Evolutionary conservation across 345 rosid genomes (phyloP).

Genomic region (Xanthoceras sorbifolium): DNA sequence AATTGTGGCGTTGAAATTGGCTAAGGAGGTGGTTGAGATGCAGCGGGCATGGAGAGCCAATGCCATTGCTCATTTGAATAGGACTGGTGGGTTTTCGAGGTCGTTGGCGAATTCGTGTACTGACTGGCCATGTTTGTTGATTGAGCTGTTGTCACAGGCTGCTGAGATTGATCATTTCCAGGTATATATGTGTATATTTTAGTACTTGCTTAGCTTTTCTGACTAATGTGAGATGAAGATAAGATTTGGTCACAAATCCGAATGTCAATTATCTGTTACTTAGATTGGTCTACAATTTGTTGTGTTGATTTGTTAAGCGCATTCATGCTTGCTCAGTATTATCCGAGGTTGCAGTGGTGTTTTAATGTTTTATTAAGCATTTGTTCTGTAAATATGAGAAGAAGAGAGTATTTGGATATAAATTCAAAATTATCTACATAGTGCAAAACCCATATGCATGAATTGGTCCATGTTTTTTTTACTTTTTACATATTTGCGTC

Average conservation of each 20-base stretch:
- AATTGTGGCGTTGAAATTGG: constrained; percentile 71
- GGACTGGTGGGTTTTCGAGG: constrained; percentile 74
- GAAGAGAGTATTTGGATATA: not conserved
- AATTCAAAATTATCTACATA: too few relatives aligned
- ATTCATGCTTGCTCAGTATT: too few relatives aligned
- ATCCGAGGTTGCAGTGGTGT: too few relatives aligned
- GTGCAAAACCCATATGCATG: too few relatives aligned
- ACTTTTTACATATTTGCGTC: not conserved
- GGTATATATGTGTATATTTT: constrained; percentile 42
- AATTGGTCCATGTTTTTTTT: not conserved
- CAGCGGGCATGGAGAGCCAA: constrained; percentile 79
- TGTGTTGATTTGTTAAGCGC: not conserved
- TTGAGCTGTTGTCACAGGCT: constrained; percentile 90
- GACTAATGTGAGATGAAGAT: not conserved
- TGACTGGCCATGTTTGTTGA: constrained; percentile 89
- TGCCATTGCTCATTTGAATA: constrained; percentile 78
- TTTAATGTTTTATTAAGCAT: not conserved
- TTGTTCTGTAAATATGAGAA: not conserved
- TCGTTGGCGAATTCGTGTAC: constrained; percentile 80
- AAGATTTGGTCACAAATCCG: not conserved
- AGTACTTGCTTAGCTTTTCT: not conserved
- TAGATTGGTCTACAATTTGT: not conserved
- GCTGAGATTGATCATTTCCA: constrained; percentile 87
- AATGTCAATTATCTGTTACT: not conserved
- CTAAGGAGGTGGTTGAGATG: constrained; percentile 70